Conservation (phyloP, 1,284 basidiomycete species). For the Trametes versicolor region DNA sequence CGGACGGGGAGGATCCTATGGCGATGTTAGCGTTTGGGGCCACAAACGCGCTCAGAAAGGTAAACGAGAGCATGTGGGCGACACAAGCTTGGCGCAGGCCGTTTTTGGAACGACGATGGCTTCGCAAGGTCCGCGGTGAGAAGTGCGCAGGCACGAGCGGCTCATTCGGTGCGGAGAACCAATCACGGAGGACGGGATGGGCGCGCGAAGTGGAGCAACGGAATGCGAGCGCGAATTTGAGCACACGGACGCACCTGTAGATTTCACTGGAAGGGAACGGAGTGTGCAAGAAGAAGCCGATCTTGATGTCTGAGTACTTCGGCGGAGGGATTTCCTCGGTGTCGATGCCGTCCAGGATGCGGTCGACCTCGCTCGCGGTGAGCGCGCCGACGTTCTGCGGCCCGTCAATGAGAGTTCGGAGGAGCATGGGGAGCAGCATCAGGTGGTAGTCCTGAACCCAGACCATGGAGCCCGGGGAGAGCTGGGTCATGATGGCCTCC, state of each 20-base stretch:
- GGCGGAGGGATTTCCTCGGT: conserved; percentile 57
- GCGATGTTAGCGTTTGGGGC: conserved; percentile 13
- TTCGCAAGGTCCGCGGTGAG: conserved; percentile 19
- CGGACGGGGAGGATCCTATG: conserved; percentile 93
- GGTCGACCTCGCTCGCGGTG: conserved; percentile 73
- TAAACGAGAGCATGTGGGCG: conserved; percentile 13
- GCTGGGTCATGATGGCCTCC: conserved; percentile 83
- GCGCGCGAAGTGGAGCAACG: conserved; percentile 14
- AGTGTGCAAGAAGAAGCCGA: conserved; percentile 98
- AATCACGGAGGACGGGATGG: conserved; percentile 20
- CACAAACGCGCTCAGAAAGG: conserved; percentile 7
- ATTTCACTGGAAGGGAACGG: conserved; percentile 99
- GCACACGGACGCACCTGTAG: conserved; percentile 72
- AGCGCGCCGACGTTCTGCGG: conserved; percentile 66
- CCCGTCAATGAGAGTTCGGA: conserved; percentile 89
- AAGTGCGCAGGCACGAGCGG: conserved; percentile 23
- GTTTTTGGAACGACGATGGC: conserved; percentile 9
- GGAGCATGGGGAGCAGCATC: conserved; percentile 96
- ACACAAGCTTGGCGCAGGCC: conserved; percentile 21
- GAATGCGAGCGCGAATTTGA: conserved; percentile 12
- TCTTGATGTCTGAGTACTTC: conserved; percentile 77
- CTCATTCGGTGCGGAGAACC: conserved; percentile 17
- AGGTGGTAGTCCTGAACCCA: conserved; percentile 99
- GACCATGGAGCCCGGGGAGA: conserved; percentile 90
- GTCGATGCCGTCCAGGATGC: conserved; percentile 81